Base-by-base conservation (phyloP, 2,329 filamentous ascomycete genomes). In the Venturia carpophila region DNA sequence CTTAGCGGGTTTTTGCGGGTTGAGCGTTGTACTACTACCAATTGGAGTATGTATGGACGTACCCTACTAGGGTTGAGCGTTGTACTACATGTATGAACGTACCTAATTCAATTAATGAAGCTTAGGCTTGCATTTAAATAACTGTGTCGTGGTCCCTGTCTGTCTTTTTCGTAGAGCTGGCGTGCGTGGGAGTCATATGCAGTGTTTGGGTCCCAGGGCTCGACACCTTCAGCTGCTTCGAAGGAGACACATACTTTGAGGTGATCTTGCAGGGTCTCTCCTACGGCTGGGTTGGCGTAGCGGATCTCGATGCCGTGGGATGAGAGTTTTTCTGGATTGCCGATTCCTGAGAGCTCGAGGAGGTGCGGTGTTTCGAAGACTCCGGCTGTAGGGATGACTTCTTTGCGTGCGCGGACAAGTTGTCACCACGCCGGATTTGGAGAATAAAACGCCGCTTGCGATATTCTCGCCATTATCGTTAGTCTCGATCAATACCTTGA, bases 301-400 rank as follows among this genome's bases (percentile, higher is more conserved):
- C 21, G 13, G 27, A 65, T 39, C 17, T 27, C 5, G 45, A 66
- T 55, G 45, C 60, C 41, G 19, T 7, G 10, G 4, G 30, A 21
- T 5, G 11, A 13, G 5, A 58, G 24, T 3, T 34, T 21, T 2
- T 21, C 37, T 34, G 55, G 55, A 15, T 58, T 21, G 24, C 64
- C 64, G 41, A 65, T 52, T 5, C 64, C 64, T 9, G 58, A 64
- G 24, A 65, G 37, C 64, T 62, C 56, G 41, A 65, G 64, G 24
- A 65, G 60, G 9, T 62, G 55, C 11, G 64, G 64, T 3, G 55
- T 52, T 24, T 45, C n/a, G 13, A 63, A 17, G 5, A 19, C 55
- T 10, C 64, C 64, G 24, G 64, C 64, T 11, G 55, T 21, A 37
- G 45, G 55, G 24, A 65, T 63, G 55, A 65, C 64, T 62, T 65